Conservation (phyloP, 192 early-diverging fungal genomes). For the Rhizophagus sp. region DNA sequence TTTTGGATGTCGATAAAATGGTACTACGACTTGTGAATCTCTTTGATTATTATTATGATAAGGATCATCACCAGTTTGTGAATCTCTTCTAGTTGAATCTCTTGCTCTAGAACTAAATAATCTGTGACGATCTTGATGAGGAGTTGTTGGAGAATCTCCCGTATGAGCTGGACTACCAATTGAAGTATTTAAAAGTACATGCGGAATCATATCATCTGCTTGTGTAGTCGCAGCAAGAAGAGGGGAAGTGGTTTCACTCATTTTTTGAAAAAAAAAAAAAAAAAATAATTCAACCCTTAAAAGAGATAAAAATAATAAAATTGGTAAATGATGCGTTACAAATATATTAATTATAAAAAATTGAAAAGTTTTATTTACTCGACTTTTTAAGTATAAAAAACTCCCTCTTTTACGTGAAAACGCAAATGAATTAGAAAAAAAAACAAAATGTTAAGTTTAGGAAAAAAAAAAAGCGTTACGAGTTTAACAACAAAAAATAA, state of each 20-base stretch:
- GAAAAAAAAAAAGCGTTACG: too few relatives aligned
- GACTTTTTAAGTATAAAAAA: too few relatives aligned
- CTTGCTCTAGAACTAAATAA: neutral
- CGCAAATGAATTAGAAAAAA: too few relatives aligned
- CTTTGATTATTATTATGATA: neutral
- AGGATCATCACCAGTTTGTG: neutral
- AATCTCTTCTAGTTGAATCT: neutral
- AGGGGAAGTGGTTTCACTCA: neutral
- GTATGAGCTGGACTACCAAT: conserved; percentile 6
- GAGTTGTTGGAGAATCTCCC: neutral
- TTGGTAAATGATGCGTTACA: too few relatives aligned
- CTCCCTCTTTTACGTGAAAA: too few relatives aligned
- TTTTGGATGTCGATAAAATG: conserved; percentile 14
- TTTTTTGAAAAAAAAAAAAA: neutral
- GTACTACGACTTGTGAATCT: neutral
- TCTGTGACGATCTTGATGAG: neutral
- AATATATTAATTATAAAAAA: too few relatives aligned
- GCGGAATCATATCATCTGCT: neutral
- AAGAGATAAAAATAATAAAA: too few relatives aligned
- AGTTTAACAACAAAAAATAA: too few relatives aligned
- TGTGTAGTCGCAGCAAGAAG: conserved; percentile 19
- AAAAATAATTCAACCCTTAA: too few relatives aligned
- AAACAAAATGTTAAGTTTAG: too few relatives aligned
- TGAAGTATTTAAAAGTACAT: conserved; percentile 24
- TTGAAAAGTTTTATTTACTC: too few relatives aligned